phyloP scores from a whole-genome alignment of 148 eudicot species.

The Simmondsia chinensis region DNA sequence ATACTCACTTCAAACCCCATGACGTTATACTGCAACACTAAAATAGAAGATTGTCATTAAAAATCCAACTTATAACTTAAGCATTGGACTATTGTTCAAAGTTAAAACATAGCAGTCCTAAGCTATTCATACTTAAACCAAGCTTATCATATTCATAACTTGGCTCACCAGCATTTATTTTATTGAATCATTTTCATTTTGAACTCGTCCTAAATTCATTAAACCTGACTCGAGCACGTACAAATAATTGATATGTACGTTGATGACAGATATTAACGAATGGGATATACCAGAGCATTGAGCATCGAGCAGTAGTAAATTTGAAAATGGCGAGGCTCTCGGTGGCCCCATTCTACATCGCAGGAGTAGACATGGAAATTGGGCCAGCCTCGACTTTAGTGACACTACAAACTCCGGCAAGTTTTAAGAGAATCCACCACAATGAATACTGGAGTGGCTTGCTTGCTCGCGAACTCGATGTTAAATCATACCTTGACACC shows the following conservation, averaged over 20 bases:
- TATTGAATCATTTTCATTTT: slow-evolving; percentile 16
- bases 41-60: no score
- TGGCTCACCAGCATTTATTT: no score
- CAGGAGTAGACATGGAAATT: slow-evolving; percentile 16
- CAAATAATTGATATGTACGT: slow-evolving; percentile 19
- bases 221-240: slow-evolving; percentile 15
- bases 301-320: slow-evolving; percentile 35
- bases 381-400: slow-evolving; percentile 31
- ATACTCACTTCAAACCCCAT: no score
- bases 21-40: no score
- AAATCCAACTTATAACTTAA: no score
- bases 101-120: no score
- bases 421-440: slow-evolving; percentile 11
- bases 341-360: slow-evolving; percentile 27
- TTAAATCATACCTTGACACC: slow-evolving; percentile 25
- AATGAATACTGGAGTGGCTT: slow-evolving; percentile 24
- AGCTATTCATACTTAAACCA: no score
- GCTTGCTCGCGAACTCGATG: slow-evolving; percentile 23
- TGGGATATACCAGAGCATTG: slow-evolving; percentile 25
- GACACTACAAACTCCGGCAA: slow-evolving; percentile 21
- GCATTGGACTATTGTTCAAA: no score
- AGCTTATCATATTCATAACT: no score
- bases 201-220: slow-evolving; percentile 12
- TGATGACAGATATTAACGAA: slow-evolving; percentile 25
- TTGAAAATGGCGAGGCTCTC: slow-evolving; percentile 36